phyloP scores from a whole-genome alignment of 2,329 filamentous ascomycete species.

The Ramichloridium luteum region DNA sequence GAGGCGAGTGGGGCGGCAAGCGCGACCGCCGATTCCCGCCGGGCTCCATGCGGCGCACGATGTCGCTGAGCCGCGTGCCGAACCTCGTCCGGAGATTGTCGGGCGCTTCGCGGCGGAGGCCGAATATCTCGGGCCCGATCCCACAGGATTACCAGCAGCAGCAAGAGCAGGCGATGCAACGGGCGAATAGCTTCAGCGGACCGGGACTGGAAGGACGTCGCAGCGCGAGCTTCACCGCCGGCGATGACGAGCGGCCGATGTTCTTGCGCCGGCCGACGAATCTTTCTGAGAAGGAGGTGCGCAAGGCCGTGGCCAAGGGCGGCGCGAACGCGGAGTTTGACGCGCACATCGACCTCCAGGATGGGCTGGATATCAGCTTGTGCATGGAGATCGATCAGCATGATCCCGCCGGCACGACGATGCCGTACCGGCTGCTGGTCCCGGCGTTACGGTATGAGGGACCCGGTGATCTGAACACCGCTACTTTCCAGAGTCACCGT shows the following conservation, averaged over 20 bases:
- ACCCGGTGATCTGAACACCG: conserved; percentile 17
- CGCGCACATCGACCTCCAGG: conserved; percentile 60
- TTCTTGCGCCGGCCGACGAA: conserved; percentile 36
- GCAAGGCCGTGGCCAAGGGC: conserved; percentile 22
- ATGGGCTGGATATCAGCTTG: conserved; percentile 72
- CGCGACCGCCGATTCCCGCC: conserved; percentile 17
- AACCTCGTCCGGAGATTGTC: conserved; percentile 33
- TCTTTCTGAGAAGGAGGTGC: conserved; percentile 29
- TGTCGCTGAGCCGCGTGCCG: conserved; percentile 24
- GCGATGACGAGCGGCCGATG: conserved; percentile 20
- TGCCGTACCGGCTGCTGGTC: conserved; percentile 75
- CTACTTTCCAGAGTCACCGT: conserved; percentile 11
- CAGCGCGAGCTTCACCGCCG: background rate
- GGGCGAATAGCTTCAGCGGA: conserved; percentile 16
- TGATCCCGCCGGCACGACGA: conserved; percentile 78
- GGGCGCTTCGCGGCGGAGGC: conserved; percentile 18
- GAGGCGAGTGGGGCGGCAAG: conserved; percentile 2
- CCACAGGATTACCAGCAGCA: conserved; percentile 5
- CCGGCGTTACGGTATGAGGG: conserved; percentile 52
- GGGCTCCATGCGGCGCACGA: conserved; percentile 22
- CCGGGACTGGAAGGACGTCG: background rate
- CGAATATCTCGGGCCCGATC: conserved; percentile 10
- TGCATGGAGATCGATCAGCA: conserved; percentile 80
- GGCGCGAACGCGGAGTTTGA: conserved; percentile 47
- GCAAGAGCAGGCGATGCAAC: conserved; percentile 6